These are phyloP conservation scores for Lophiostoma macrostomum DNA, from an alignment of 495 filamentous ascomycete species.

Conservation along the genomic window DNA sequence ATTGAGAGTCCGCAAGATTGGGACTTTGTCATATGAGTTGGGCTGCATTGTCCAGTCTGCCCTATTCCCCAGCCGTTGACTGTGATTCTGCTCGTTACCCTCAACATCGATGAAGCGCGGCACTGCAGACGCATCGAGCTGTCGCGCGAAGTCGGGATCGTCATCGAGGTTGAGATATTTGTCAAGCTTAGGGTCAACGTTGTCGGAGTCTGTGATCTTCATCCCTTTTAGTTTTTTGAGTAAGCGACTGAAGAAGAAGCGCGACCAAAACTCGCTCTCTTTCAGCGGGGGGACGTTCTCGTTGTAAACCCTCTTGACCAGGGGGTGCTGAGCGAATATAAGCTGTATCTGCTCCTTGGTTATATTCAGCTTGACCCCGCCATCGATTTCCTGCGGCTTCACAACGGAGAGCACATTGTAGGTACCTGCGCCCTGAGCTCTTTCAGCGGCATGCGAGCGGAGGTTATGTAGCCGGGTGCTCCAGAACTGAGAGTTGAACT, in stretches of 20 bases:
- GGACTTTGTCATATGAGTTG: slow-evolving; percentile 59
- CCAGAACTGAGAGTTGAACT: slow-evolving; percentile 93
- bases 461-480: slow-evolving; percentile 77
- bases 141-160: slow-evolving; percentile 48
- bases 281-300: slow-evolving; percentile 82
- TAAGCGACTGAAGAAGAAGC: slow-evolving; percentile 85
- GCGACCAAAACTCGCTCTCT: slow-evolving; percentile 81
- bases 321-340: slow-evolving; percentile 88
- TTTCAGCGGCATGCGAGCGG: slow-evolving; percentile 86
- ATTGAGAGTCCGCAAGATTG: slow-evolving; percentile 83
- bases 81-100: slow-evolving; percentile 90
- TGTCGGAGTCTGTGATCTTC: slow-evolving; percentile 69
- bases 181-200: slow-evolving; percentile 73
- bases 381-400: slow-evolving; percentile 75
- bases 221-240: slow-evolving; percentile 91
- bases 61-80: slow-evolving; percentile 71
- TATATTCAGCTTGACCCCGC: slow-evolving; percentile 74
- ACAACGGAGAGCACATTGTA: slow-evolving; percentile 94
- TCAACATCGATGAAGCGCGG: slow-evolving; percentile 89
- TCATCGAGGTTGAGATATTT: slow-evolving; percentile 75
- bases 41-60: slow-evolving; percentile 88
- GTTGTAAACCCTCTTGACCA: slow-evolving; percentile 88
- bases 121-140: slow-evolving; percentile 57
- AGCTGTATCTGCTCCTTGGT: slow-evolving; percentile 89
- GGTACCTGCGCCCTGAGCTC: slow-evolving; percentile 73